These are phyloP conservation scores for Triangularia verruculosa DNA, from an alignment of 2,329 filamentous ascomycete genomes.

Conservation along the genomic window DNA sequence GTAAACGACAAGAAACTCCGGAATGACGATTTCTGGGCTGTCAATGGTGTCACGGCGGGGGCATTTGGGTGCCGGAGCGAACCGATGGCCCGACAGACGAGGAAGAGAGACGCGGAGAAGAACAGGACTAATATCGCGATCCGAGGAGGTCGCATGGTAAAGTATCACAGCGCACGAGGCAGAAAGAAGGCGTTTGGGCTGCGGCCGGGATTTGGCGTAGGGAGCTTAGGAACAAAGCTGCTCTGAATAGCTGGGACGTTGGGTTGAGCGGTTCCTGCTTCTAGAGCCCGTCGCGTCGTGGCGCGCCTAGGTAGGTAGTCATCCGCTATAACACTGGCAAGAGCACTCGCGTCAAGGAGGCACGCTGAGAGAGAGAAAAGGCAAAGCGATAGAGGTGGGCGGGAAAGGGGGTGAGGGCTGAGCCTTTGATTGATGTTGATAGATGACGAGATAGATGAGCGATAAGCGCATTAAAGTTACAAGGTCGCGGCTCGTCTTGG, in stretches of 20 bases:
- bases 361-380: not conserved
- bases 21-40: conserved; percentile 42
- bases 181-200: not conserved
- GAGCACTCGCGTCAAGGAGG: not conserved
- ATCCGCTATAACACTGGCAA: conserved; percentile 12
- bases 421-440: not conserved
- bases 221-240: not conserved
- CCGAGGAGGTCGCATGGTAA: conserved; percentile 53
- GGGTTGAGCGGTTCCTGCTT: conserved; percentile 14
- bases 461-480: not conserved
- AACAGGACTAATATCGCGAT: conserved; percentile 54
- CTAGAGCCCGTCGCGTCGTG: conserved; percentile 16
- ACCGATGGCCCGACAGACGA: conserved; percentile 52
- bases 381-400: not conserved
- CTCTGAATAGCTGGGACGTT: not conserved
- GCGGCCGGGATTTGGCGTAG: not conserved
- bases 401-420: not conserved
- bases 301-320: conserved; percentile 10
- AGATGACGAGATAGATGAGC: not conserved
- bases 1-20: conserved; percentile 66
- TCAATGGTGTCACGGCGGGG: conserved; percentile 13
- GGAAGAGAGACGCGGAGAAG: conserved; percentile 51
- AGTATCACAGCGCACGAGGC: not conserved
- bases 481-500: not conserved
- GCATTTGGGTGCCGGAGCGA: conserved; percentile 36